Conservation (phyloP, 2,329 filamentous ascomycete species). For the Botrytis cinerea region DNA sequence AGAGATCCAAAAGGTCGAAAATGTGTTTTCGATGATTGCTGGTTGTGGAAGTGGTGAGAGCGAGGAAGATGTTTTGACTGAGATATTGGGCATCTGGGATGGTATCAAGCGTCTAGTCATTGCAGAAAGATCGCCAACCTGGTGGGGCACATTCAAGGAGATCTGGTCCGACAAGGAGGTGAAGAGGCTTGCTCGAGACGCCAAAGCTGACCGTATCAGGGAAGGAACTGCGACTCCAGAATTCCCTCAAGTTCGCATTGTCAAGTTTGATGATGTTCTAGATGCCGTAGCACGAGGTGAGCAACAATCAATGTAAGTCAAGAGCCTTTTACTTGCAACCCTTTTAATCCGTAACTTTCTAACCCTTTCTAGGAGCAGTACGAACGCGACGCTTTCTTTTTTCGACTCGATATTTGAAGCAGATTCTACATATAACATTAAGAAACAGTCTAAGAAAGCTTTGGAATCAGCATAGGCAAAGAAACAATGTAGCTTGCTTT, state of each 20-base stretch:
- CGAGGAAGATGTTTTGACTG: conserved; percentile 6
- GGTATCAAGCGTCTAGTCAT: conserved; percentile 7
- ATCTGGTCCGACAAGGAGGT: conserved; percentile 22
- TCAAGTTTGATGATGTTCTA: conserved; percentile 18
- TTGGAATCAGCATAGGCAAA: not conserved
- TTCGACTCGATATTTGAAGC: conserved; percentile 16
- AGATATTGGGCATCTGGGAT: not conserved
- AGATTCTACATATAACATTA: conserved; percentile 19
- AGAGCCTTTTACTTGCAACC: not conserved
- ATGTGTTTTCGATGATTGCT: not conserved
- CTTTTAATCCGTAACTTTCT: not conserved
- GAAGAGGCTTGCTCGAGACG: not conserved
- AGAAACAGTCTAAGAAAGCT: not conserved
- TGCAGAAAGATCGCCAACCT: conserved; percentile 9
- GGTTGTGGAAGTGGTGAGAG: not conserved
- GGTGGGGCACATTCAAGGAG: conserved; percentile 22
- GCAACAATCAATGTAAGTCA: not conserved
- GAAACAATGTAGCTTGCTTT: not conserved
- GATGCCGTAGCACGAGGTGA: not conserved
- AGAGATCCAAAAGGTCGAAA: conserved; percentile 7
- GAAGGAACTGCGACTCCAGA: not conserved
- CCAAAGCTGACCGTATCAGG: not conserved
- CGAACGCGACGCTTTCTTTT: not conserved
- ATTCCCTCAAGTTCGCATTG: conserved; percentile 11
- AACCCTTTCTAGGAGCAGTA: not conserved